Base-by-base conservation (phyloP, 2,329 filamentous ascomycete species). In the Leptographium galeiforme region DNA sequence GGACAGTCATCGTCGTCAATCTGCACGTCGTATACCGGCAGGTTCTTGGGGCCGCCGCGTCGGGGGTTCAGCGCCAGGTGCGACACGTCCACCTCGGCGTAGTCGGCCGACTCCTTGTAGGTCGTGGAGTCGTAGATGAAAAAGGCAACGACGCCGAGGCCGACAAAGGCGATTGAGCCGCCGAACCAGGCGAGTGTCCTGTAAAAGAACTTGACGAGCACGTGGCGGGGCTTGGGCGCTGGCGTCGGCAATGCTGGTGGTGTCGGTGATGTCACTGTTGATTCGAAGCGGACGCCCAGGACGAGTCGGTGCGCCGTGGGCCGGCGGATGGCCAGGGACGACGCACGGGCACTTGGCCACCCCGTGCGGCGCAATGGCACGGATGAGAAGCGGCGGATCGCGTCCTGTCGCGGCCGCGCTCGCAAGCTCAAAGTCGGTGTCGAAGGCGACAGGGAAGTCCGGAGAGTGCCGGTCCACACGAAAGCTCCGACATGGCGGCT, bases 121-220 rank as follows among this genome's bases (percentile, higher is more conserved):
- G 93, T 98, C 48, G 82, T 85, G 11, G 90, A 85, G 72, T 98
- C 93, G 71, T 95, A 98, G 61, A 93, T 61, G 70, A 98, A 98
- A 74, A 98, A 96, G 49, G 76, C 85, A 19, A 89, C 68, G 8
- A 97, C 76, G 7, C 86, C 75, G 4, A 77, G 70, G 38, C 85
- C 83, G 53, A 87, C 66, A 50, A 91, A 75, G 8, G 84, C 73
- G 40, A 93, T 76, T 50, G 91, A 86, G 55, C 87, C 82, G 41
- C 93, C 93, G 25, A 88, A 68, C 61, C 78, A 79, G 3, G 85
- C 81, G 38, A 89, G 84, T 36, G 79, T 74, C 60, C 85, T 79
- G 64, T 87, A 88, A 47, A 81, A 66, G 62, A 86, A 81, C 62
- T 76, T 78, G 54, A 78, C 63, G 4, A 75, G 50, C 57, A 68